A percentile compares a stretch with the other conserved stretches of the same genome.
Conservation (phyloP, 2,329 filamentous ascomycete species). For the Sclerotinia trifoliorum region DNA sequence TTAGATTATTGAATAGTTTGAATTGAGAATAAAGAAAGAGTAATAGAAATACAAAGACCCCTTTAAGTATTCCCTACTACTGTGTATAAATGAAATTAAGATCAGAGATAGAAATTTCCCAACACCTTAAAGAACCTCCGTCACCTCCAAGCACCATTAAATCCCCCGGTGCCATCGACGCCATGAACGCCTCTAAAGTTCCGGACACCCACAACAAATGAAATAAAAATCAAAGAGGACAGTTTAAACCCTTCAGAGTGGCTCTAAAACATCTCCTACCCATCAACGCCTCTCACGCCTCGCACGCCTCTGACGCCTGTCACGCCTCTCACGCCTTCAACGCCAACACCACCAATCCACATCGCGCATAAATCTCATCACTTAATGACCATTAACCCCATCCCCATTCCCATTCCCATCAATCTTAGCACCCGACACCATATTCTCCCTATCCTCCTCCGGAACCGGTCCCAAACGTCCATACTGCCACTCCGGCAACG, state of each 20-base stretch:
- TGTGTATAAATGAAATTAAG: no score
- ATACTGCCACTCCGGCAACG: conserved; percentile 74
- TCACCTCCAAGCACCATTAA: no score
- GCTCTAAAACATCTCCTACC: neutral
- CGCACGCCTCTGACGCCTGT: no score
- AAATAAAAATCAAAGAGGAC: neutral
- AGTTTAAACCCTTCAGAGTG: neutral
- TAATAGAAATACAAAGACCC: no score
- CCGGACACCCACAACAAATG: neutral
- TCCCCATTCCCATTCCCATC: conserved; percentile 25
- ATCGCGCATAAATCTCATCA: neutral
- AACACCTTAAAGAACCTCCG: no score
- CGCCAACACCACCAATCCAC: neutral
- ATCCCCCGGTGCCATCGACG: no score
- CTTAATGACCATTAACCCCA: conserved; percentile 3
- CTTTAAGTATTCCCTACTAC: no score
- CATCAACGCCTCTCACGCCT: neutral
- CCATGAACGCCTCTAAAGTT: neutral
- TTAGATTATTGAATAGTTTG: no score
- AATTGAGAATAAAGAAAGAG: no score
- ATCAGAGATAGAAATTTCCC: no score
- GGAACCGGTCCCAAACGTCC: conserved; percentile 45
- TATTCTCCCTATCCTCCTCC: conserved; percentile 30
- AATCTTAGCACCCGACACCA: conserved; percentile 23
- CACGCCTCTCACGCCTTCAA: no score